Evolutionary conservation across 169 alveolate species (phyloP), one percentile per base, ranked within the genome.

Genomic region (Toxoplasma gondii): DNA sequence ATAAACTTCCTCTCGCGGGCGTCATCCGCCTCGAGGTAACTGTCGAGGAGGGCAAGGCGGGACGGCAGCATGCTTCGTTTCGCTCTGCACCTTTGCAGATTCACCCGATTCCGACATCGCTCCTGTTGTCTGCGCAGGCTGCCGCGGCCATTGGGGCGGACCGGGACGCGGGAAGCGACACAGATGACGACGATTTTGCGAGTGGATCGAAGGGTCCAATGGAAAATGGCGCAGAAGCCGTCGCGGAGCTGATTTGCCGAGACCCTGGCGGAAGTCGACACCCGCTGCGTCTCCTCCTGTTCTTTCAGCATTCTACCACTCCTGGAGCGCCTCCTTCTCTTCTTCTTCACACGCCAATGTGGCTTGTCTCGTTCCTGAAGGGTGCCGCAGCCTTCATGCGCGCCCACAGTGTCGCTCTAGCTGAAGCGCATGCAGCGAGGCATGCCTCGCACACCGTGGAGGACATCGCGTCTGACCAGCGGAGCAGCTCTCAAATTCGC

Each of bases 341-440:
- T 88, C 95, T 93, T 38, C 83, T 93, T 53, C 95, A 93, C 64
- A 49, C 95, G 22, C 93, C 95, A 22, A 84, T 67, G 87, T 93
- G 95, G 95, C 58, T 93, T 36, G 93, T 93, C 44, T 93, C 95
- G 1, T 82, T 82, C 90, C 90, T 82, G 69, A 82, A 82, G 41
- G 90, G 64, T 41, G 38, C 90, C 1, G 90, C 90, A 9, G 90
- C 90, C 58, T 78, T 78, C 86, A 78, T 78, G 45, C 86, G 86
- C 45, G 39, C 86, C n/a, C 86, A 78, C 22, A n/a, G 39, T 78
- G 16, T n/a, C 31, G 4, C 29, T n/a, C 49, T 38, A 1, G 44
- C 44, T 38, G 86, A 78, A 10, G 86, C 86, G n/a, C 86, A 19
- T 78, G 78, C 78, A 22, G 82, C 82, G 4, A 69, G 39, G 43